Conservation (phyloP, 2,329 filamentous ascomycete species). For the Paramyrothecium roridum region DNA sequence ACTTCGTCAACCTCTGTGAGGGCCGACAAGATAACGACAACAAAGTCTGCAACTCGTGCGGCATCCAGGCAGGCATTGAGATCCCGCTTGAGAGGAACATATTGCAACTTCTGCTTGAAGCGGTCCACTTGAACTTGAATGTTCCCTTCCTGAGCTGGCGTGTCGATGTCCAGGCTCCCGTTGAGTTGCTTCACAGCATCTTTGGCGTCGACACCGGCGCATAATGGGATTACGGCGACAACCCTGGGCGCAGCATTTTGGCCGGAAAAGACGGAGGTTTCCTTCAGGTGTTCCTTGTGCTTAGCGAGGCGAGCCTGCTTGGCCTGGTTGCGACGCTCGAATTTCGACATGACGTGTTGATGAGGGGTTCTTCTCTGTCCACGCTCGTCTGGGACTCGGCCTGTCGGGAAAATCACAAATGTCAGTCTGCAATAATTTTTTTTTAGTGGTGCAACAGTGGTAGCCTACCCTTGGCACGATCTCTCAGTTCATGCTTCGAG, state of each 20-base stretch:
- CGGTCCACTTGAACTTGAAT: conserved; percentile 73
- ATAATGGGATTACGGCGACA: conserved; percentile 84
- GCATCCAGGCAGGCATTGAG: conserved; percentile 78
- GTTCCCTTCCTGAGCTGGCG: conserved; percentile 56
- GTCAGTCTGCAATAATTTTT: conserved; percentile 2
- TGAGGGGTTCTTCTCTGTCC: conserved; percentile 82
- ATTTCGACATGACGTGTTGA: conserved; percentile 96
- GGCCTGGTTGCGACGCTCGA: conserved; percentile 91
- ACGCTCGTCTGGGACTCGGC: conserved; percentile 73
- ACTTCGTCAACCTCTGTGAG: conserved; percentile 79
- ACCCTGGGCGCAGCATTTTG: conserved; percentile 83
- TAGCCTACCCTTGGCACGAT: conserved; percentile 73
- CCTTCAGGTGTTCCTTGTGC: conserved; percentile 76
- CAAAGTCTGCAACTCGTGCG: conserved; percentile 85
- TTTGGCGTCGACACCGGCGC: conserved; percentile 65
- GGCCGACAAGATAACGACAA: conserved; percentile 80
- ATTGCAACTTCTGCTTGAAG: conserved; percentile 94
- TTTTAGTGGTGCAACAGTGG: neutral
- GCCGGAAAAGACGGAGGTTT: conserved; percentile 79
- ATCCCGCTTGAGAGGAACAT: conserved; percentile 71
- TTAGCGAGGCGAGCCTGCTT: conserved; percentile 86
- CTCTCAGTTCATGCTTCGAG: conserved; percentile 82
- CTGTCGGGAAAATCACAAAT: conserved; percentile 37
- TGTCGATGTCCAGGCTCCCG: conserved; percentile 73
- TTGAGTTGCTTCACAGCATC: conserved; percentile 70